Base-by-base conservation (phyloP, 2,329 filamentous ascomycete genomes). In the Trichophyton verrucosum region DNA sequence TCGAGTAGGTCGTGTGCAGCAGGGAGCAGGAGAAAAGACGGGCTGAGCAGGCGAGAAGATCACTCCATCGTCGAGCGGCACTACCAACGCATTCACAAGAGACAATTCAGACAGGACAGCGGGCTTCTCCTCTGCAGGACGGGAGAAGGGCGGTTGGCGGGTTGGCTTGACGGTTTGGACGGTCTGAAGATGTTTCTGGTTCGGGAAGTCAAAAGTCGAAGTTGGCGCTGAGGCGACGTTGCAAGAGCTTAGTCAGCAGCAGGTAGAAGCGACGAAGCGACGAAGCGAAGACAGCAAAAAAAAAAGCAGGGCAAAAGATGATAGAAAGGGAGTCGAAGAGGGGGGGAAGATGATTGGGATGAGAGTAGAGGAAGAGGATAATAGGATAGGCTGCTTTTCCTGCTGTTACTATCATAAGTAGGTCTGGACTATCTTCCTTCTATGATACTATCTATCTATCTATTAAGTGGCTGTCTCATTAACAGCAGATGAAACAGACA, bases 191-290 rank as follows among this genome's bases (percentile, higher is more conserved):
- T 27, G 46, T 24, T 22, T 22, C 46, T 51, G 24, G 20, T 47
- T 47, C 20, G 20, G 22, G 46, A 51, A 51, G 22, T 11, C 22
- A 22, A 24, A 51, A 22, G 22, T 24, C 27, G 17, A 57, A 57
- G 53, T 42, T 9, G 27, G 17, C 36, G 53, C 53, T 57, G 56
- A 58, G 56, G 56, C 56, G 22, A 55, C 51, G 51, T 55, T 55
- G 51, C 51, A 55, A 30, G 51, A 33, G 51, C 51, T 55, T 55
- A 55, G 51, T 55, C 51, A 55, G 27, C 51, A 9, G 27, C 30
- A 36, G 22, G 22, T 24, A 24, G 2, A 24, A 24, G 22, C 22
- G 22, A 24, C 22, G 3, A 1, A 22, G 22, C 22, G 3, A 24
- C n/a, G 7, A 2, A 47, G 17, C 13, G 9, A 6, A 44, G n/a